Evolutionary conservation across 78 protist genomes (phyloP).

Genomic region (Capsaspora owczarzaki): DNA sequence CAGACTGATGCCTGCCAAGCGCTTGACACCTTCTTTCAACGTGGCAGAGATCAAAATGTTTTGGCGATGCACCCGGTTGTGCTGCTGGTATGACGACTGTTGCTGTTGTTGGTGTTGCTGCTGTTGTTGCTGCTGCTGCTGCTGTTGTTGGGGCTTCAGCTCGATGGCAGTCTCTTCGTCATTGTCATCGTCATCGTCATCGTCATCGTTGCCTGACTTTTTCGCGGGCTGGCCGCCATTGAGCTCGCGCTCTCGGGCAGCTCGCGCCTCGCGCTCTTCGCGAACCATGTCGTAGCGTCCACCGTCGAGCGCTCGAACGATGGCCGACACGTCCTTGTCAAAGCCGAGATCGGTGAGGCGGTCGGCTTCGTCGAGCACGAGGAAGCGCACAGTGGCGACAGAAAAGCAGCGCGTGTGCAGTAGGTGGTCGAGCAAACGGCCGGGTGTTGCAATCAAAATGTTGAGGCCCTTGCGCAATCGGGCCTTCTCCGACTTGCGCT

Average conservation of each 20-base stretch:
- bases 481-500: slow-evolving; percentile 63
- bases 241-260: not conserved
- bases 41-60: slow-evolving; percentile 12
- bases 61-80: not conserved
- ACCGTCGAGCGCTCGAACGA: not conserved
- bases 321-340: slow-evolving; percentile 10
- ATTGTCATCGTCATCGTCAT: not conserved
- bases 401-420: slow-evolving; percentile 19
- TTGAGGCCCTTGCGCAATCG: slow-evolving; percentile 64
- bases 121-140: too few species aligned
- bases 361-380: slow-evolving; percentile 85
- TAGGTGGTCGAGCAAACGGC: slow-evolving; percentile 75
- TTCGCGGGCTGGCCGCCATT: too few species aligned
- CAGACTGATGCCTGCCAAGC: not conserved
- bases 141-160: too few species aligned
- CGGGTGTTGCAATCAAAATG: slow-evolving; percentile 75
- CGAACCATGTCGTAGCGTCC: not conserved
- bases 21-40: not conserved
- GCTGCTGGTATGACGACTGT: too few species aligned
- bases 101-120: too few species aligned
- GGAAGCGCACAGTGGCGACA: not conserved
- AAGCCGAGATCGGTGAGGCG: slow-evolving; percentile 36
- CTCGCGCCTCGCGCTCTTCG: not conserved
- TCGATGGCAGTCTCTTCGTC: not conserved
- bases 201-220: not conserved